Percentiles rank a stretch among this genome's conserved stretches.
Evolutionary conservation across 192 early-diverging fungal genomes (phyloP).

Genomic region (Backusella australiensis): DNA sequence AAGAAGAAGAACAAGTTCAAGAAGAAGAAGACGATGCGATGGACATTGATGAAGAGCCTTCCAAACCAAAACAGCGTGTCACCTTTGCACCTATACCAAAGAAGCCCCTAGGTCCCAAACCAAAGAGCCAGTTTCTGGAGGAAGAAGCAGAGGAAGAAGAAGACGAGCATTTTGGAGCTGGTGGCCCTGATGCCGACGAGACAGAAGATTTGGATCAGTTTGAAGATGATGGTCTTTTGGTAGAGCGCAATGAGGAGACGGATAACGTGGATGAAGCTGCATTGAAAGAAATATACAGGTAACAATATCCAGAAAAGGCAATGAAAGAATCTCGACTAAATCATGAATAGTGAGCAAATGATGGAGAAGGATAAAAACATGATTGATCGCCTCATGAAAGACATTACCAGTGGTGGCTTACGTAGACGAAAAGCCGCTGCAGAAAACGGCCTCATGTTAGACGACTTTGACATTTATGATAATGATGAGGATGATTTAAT

Average conservation of each 20-base stretch:
- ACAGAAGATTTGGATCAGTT: slow-evolving; percentile 32
- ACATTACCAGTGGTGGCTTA: slow-evolving; percentile 33
- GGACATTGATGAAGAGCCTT: slow-evolving; percentile 2
- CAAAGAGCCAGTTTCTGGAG: slow-evolving; percentile 26
- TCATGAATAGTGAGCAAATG: slow-evolving; percentile 24
- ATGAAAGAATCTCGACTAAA: background rate
- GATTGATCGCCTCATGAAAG: slow-evolving; percentile 32
- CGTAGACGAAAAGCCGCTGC: slow-evolving; percentile 21
- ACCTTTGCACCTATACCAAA: background rate
- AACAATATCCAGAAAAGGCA: background rate
- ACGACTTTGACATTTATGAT: slow-evolving; percentile 35
- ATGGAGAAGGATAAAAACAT: slow-evolving; percentile 33
- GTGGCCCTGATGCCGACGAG: slow-evolving; percentile 30
- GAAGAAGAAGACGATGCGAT: background rate
- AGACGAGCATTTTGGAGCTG: slow-evolving; percentile 34
- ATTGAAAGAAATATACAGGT: slow-evolving; percentile 28
- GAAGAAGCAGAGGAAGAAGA: slow-evolving; percentile 41
- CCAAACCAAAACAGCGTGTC: background rate
- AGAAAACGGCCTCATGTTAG: slow-evolving; percentile 24
- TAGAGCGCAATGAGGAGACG: slow-evolving; percentile 25
- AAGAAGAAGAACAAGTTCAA: background rate
- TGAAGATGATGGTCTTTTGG: slow-evolving; percentile 37
- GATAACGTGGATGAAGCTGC: slow-evolving; percentile 25
- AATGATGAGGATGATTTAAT: slow-evolving; percentile 34
- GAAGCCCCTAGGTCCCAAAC: slow-evolving; percentile 1